Evolutionary conservation across 1,284 basidiomycete genomes (phyloP), one percentile per base, ranked within the genome.

Genomic region (Pseudozyma flocculosa): DNA sequence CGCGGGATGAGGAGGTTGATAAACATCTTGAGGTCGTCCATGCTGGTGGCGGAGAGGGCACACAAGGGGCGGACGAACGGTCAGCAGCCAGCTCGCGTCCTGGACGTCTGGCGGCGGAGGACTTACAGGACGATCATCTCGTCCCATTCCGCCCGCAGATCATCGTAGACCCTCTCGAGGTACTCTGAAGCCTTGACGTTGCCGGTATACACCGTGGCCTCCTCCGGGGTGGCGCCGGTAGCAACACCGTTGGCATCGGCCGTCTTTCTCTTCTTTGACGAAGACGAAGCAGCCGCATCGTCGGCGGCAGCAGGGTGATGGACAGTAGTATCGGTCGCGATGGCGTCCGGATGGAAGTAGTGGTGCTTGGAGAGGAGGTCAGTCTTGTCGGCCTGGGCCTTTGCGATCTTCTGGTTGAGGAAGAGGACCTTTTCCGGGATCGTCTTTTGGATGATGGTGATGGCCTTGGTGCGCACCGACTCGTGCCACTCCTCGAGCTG

Each of bases 1-100:
- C 58, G 50, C 17, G 64, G 64, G 50, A 67, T 62, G 34, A 56
- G 56, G 1, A 67, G 56, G 43, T 67, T 67, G 56, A 67, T 63
- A 48, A 60, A 67, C 60, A 67, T 63, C 24, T 67, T 67, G 40
- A 67, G 50, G 2, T 50, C 42, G 41, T 67, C 64, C 45, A 51
- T 67, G 24, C 32, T 34, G 43, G 10, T 8, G 40, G 26, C 7
- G 37, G 7, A 38, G 37, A 4, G 37, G 37, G 15, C 32, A 34
- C 17, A 34, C 32, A 34, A 11, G 32, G 32, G n/a, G n/a, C n/a
- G n/a, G n/a, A n/a, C n/a, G n/a, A n/a, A n/a, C n/a, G n/a, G n/a
- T n/a, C n/a, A n/a, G n/a, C n/a, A n/a, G n/a, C n/a, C n/a, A n/a
- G n/a, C n/a, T 34, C 17, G 32, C n/a, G n/a, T n/a, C n/a, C n/a